Evolutionary conservation across 495 filamentous ascomycete genomes (phyloP).

Genomic region (Trichoderma asperelloides): DNA sequence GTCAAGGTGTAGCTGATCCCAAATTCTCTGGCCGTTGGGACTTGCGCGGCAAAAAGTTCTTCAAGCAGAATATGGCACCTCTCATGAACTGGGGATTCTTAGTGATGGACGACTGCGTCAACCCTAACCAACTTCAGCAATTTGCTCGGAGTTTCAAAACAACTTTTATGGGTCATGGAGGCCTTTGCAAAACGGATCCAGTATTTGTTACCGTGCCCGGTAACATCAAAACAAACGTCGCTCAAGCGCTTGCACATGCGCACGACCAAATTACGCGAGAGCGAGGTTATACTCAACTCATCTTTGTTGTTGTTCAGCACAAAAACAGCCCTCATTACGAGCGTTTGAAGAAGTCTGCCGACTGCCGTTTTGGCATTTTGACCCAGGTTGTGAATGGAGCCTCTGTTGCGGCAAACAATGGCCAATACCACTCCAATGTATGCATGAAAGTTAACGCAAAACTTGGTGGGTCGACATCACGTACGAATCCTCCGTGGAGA

Average conservation of each 20-base stretch:
- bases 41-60: slow-evolving; percentile 69
- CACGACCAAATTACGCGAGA: slow-evolving; percentile 15
- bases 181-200: slow-evolving; percentile 39
- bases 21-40: slow-evolving; percentile 69
- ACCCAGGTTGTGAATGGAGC: slow-evolving; percentile 60
- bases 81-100: slow-evolving; percentile 64
- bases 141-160: slow-evolving; percentile 45
- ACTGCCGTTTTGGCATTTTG: slow-evolving; percentile 68
- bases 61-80: slow-evolving; percentile 43
- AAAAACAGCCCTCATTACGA: slow-evolving; percentile 60
- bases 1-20: slow-evolving; percentile 43
- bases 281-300: slow-evolving; percentile 46
- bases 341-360: slow-evolving; percentile 71
- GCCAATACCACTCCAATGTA: slow-evolving; percentile 82
- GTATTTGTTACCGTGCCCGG: slow-evolving; percentile 15
- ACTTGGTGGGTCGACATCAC: slow-evolving; percentile 68
- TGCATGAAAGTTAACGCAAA: slow-evolving; percentile 94
- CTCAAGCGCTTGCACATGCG: slow-evolving; percentile 17
- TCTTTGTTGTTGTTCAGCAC: slow-evolving; percentile 63
- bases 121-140: slow-evolving; percentile 31
- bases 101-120: slow-evolving; percentile 19
- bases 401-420: slow-evolving; percentile 48
- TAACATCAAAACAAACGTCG: slow-evolving; percentile 12
- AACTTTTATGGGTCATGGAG: slow-evolving; percentile 64
- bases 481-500: slow-evolving; percentile 15